Evolutionary conservation across 805 yeast genomes (phyloP), one percentile per base, ranked within the genome.

Genomic region (Sugiyamaella qingdaonensis): DNA sequence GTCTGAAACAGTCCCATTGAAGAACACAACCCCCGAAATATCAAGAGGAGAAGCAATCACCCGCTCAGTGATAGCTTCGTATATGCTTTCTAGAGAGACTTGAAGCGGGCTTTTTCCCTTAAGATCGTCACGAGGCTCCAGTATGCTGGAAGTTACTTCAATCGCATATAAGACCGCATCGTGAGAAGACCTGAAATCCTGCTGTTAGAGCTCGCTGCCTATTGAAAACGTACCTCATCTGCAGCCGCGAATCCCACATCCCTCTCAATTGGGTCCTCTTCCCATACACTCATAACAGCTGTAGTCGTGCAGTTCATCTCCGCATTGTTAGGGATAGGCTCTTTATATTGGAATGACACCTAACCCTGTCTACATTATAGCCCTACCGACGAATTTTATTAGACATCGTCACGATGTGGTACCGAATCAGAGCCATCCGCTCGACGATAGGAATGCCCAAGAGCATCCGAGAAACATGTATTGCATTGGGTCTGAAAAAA

Each of bases 401-500:
- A n/a, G 7, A 39, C 43, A 4, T 21, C 43, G 24, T 39, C 43
- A 39, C 43, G 14, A 58, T 61, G 61, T 83, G 66, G 65, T 84
- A 78, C 71, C 82, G 86, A 68, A 80, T 90, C 53, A 83, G 90
- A 18, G 89, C 89, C 63, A 72, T 78, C 49, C 80, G 95, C 66
- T 90, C 97, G 1, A 77, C 89, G 4, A 90, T 92, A 56, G 97
- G 96, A 1, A 76, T 89, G 63, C 95, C 97, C 10, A 79, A 82
- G 52, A 70, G 75, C 42, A 78, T 79, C 54, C 80, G 85, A 58
- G 78, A 79, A 54, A 83, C 90, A 8, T 80, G 88, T 27, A 72
- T 77, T 54, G 78, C 86, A 7, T 74, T 92, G 55, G 98, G 98
- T 0, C 79, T 92, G 50, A 79, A 76, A 51, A 81, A 77, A 62